phyloP scores from a whole-genome alignment of 139 green algal species.

The Pleodorina starrii region DNA sequence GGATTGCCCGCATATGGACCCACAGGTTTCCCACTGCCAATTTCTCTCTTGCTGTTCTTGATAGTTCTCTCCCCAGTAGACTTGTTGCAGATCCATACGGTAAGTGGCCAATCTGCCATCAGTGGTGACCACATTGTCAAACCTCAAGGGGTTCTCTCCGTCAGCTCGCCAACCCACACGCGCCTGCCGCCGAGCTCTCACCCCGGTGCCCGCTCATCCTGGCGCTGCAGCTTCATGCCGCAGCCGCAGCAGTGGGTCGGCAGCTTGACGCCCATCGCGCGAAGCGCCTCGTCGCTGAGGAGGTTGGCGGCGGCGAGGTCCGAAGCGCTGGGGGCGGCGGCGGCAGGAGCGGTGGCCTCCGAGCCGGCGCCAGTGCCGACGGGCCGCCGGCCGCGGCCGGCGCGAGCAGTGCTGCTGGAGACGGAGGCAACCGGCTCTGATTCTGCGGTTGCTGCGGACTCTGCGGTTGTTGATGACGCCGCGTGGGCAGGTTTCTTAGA shows the following conservation, averaged over 20 bases:
- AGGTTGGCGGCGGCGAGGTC: constrained; percentile 26
- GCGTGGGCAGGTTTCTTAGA: background rate
- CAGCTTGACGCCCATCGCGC: constrained; percentile 51
- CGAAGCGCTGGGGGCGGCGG: background rate
- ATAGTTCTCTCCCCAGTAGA: too few species aligned
- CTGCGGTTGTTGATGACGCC: background rate
- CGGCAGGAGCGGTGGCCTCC: background rate
- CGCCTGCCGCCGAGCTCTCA: too few species aligned
- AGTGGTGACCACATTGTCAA: too few species aligned
- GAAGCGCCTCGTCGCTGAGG: constrained; percentile 18
- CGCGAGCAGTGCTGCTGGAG: too few species aligned
- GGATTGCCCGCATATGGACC: too few species aligned
- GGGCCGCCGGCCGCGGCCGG: background rate
- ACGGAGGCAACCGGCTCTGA: background rate
- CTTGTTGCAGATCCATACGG: too few species aligned
- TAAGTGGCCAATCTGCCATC: too few species aligned
- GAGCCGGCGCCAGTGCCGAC: background rate
- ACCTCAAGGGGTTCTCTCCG: too few species aligned
- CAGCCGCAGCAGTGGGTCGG: constrained; percentile 84
- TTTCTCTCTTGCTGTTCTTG: too few species aligned
- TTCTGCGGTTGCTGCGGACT: background rate
- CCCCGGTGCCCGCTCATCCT: constrained; percentile 74
- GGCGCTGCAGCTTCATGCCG: constrained; percentile 82
- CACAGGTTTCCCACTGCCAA: too few species aligned
- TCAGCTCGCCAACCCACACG: too few species aligned